Evolutionary conservation across 805 yeast genomes (phyloP).

Genomic region (Monosporozyma unispora): DNA sequence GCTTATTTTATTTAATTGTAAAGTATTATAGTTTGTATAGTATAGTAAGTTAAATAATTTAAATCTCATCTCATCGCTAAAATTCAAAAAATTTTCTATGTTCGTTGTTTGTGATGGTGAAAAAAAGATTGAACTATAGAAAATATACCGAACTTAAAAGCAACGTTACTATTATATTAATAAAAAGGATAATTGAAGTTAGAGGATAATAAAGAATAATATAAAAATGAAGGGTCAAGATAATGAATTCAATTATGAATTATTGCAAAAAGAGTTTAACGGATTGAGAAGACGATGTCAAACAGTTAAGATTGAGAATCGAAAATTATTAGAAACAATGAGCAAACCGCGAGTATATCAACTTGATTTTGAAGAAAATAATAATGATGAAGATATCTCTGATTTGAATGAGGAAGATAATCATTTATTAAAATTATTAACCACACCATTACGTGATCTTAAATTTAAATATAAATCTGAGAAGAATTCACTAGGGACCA

Average conservation of each 20-base stretch:
- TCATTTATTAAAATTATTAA: slow-evolving; percentile 10
- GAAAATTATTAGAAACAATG: slow-evolving; percentile 16
- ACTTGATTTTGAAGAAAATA: slow-evolving; percentile 7
- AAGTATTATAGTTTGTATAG: too few relatives aligned
- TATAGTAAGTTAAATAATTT: background rate
- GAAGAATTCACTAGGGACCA: slow-evolving; percentile 2
- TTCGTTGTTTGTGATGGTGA: background rate
- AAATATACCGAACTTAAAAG: too few relatives aligned
- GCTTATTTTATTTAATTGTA: too few relatives aligned
- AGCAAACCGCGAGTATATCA: slow-evolving; percentile 22
- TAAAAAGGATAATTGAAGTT: too few relatives aligned
- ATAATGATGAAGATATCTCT: slow-evolving; percentile 1
- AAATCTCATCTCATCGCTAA: slow-evolving; percentile 3
- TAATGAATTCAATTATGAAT: background rate
- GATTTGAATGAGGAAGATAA: too few relatives aligned
- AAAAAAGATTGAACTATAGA: background rate
- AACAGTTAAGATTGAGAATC: slow-evolving; percentile 14
- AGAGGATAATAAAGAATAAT: background rate
- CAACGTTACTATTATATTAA: too few relatives aligned
- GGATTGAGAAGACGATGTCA: slow-evolving; percentile 13
- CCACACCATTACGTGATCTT: slow-evolving; percentile 20
- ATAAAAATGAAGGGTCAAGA: background rate
- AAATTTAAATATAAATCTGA: slow-evolving; percentile 7
- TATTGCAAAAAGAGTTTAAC: slow-evolving; percentile 7
- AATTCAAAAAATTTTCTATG: background rate